These are phyloP conservation scores for Isabelozyma rhagii DNA, from an alignment of 805 yeast species.

Conservation along the genomic window DNA sequence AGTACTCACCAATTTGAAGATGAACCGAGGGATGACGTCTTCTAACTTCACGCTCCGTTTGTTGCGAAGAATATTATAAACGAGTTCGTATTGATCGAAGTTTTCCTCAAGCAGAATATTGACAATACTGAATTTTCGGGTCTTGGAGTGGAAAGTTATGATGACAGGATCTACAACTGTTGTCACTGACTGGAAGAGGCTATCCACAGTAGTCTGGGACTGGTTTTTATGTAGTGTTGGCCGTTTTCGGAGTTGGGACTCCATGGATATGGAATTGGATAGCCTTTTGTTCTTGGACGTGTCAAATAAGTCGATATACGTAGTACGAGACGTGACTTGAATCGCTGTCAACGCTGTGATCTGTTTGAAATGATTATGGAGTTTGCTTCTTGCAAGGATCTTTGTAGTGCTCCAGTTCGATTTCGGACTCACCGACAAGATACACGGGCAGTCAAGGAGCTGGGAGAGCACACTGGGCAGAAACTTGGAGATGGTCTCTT, in stretches of 20 bases:
- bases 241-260: neutral
- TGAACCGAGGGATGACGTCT: neutral
- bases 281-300: neutral
- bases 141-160: neutral
- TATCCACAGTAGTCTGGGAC: neutral
- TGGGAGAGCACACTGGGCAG: neutral
- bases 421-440: neutral
- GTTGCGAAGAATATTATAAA: neutral
- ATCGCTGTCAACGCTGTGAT: neutral
- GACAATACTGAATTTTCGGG: neutral
- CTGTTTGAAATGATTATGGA: neutral
- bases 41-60: neutral
- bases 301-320: neutral
- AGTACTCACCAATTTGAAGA: neutral
- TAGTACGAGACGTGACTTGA: neutral
- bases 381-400: neutral
- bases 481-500: neutral
- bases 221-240: neutral
- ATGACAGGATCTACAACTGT: neutral
- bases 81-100: neutral
- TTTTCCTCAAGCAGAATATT: neutral
- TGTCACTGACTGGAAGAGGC: neutral
- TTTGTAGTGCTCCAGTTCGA: neutral
- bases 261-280: neutral
- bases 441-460: neutral